Evolutionary conservation across 1,284 basidiomycete species (phyloP).

Genomic region (Pseudozyma sp.): DNA sequence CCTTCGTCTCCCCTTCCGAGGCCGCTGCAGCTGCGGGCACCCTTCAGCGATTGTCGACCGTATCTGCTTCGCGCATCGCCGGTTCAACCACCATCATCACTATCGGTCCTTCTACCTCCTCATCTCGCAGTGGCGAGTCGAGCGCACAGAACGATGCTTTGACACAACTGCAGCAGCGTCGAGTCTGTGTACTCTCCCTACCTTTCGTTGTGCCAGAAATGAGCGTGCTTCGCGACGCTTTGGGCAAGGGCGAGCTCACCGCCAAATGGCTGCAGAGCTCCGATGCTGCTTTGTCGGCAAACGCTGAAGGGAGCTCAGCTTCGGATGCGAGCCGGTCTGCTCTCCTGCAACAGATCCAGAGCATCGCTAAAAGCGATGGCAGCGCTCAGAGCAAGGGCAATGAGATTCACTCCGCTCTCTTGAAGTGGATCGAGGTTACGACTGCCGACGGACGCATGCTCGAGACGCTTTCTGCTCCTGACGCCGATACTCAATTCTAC

Average conservation of each 20-base stretch:
- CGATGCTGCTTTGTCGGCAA: constrained; percentile 1
- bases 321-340: constrained; percentile 19
- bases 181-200: constrained; percentile 32
- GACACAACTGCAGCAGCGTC: constrained; percentile 37
- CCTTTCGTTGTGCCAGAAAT: constrained; percentile 37
- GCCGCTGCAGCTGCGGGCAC: constrained; percentile 9
- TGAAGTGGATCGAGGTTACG: constrained; percentile 17
- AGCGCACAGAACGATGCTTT: constrained; percentile 25
- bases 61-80: constrained; percentile 43
- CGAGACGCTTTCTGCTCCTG: constrained; percentile 32
- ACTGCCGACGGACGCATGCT: constrained; percentile 37
- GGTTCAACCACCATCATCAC: constrained; percentile 39
- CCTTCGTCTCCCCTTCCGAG: constrained; percentile 21
- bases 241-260: constrained; percentile 49
- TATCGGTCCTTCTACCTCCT: constrained; percentile 29
- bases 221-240: constrained; percentile 45
- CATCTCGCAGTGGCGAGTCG: constrained; percentile 14
- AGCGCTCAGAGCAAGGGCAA: constrained; percentile 7
- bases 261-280: constrained; percentile 25
- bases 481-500: constrained; percentile 28
- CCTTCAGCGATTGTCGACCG: constrained; percentile 30
- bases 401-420: constrained; percentile 17
- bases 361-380: constrained; percentile 7
- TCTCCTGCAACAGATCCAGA: constrained; percentile 26
- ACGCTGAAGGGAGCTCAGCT: background rate